A percentile compares a stretch with the other conserved stretches of the same genome.
phyloP scores from a whole-genome alignment of 192 early-diverging fungal species.

The Rhizoclosmatium sp. region DNA sequence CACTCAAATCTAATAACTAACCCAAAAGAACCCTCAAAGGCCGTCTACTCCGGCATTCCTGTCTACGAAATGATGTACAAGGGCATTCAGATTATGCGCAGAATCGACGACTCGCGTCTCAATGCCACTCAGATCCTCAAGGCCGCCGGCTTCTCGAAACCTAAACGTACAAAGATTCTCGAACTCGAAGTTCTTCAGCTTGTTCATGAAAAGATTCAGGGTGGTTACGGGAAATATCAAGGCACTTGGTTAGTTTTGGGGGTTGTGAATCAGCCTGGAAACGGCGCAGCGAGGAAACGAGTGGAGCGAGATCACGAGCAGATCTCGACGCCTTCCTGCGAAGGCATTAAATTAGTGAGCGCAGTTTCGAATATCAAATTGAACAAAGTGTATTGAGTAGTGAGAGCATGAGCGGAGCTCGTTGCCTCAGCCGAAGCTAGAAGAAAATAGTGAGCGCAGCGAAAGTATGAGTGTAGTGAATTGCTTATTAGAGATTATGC shows the following conservation, averaged over 20 bases:
- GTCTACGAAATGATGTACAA: conserved; percentile 84
- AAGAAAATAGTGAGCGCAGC: too few relatives aligned
- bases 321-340: neutral
- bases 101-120: conserved; percentile 78
- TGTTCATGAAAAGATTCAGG: conserved; percentile 93
- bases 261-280: neutral
- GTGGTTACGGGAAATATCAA: conserved; percentile 95
- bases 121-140: conserved; percentile 96
- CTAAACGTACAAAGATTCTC: conserved; percentile 84
- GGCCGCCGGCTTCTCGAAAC: conserved; percentile 86
- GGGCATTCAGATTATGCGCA: conserved; percentile 75
- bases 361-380: neutral
- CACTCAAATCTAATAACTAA: too few relatives aligned
- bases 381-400: too few relatives aligned
- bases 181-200: conserved; percentile 84
- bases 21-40: neutral
- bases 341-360: neutral
- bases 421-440: too few relatives aligned
- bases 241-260: conserved; percentile 76
- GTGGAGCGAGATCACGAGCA: neutral
- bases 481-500: too few relatives aligned
- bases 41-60: conserved; percentile 37
- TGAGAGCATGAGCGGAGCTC: too few relatives aligned
- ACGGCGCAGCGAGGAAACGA: neutral
- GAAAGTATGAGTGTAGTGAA: too few relatives aligned